Base-by-base conservation (phyloP, 2,329 filamentous ascomycete species). In the Exophiala sp. region DNA sequence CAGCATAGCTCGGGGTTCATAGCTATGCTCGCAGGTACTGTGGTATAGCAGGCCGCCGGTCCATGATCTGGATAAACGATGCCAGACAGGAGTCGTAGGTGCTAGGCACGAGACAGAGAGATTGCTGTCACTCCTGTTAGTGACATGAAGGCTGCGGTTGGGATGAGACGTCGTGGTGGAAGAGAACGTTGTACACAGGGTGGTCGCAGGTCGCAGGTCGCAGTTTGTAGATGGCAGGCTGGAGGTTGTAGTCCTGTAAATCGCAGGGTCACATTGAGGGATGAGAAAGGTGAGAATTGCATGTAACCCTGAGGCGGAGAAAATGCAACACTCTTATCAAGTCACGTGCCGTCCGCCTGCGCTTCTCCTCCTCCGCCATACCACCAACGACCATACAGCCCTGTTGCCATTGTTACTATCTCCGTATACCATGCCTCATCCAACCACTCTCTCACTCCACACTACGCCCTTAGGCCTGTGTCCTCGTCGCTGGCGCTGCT, bases 281-380 rank as follows among this genome's bases (percentile, higher is more conserved):
- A 5, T 4, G 9, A 40, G 30, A 2, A 30, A n/a, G 24, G 35
- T 41, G 29, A 16, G 21, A 38, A 35, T 27, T 44, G 50, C 35
- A 51, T 57, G 54, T 53, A 57, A 57, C 54, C 24, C 45, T 40
- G 41, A 50, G 44, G 50, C 35, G 48, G 45, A 54, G 50, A 41
- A 24, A 44, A 46, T 54, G 48, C 43, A 41, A 57, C 54, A 30
- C 40, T 54, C 34, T 50, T 56, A 56, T 56, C 53, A 8, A 23
- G 30, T 43, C 52, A 48, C 48, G 47, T 48, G 46, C n/a, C 39
- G 22, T n/a, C 37, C 38, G 43, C 43, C 43, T 46, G 30, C 43
- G 43, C 40, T 30, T 14, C 19, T 6, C 24, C 38, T 41, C 10
- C 38, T n/a, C 37, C 32, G 14, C 13, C 13, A 10, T 10, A 27